phyloP scores from a whole-genome alignment of 495 filamentous ascomycete species.

The Tuber microsphaerosporum region DNA sequence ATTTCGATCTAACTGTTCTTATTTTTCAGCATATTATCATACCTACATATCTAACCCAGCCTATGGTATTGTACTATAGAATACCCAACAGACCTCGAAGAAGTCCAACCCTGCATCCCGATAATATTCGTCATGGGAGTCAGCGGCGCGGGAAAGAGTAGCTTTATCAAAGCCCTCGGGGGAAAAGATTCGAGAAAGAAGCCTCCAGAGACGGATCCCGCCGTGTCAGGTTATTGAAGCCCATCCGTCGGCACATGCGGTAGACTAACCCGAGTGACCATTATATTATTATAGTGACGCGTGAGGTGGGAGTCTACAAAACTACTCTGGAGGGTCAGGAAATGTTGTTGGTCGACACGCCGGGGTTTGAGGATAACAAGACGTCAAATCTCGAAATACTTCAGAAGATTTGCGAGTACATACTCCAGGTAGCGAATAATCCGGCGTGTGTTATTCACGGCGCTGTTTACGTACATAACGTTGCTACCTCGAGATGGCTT shows the following conservation, averaged over 20 bases:
- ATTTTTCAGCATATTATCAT: too few species aligned
- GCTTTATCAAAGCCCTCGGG: conserved; percentile 22
- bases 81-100: not conserved
- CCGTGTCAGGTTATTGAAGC: not conserved
- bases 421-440: not conserved
- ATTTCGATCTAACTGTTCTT: too few species aligned
- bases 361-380: conserved; percentile 24
- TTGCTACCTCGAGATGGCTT: conserved; percentile 4
- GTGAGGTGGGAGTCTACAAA: conserved; percentile 4
- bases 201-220: not conserved
- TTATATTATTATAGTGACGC: not conserved
- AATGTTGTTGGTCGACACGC: conserved; percentile 16
- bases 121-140: conserved; percentile 16
- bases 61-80: not conserved
- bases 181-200: not conserved
- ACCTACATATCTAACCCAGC: not conserved
- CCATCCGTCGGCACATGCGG: not conserved
- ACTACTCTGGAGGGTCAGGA: not conserved
- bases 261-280: not conserved
- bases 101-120: not conserved
- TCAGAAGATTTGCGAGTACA: not conserved
- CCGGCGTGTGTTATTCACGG: not conserved
- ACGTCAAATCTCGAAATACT: not conserved
- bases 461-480: conserved; percentile 6
- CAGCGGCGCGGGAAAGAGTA: conserved; percentile 23